Evolutionary conservation across 2,329 filamentous ascomycete genomes (phyloP).

Genomic region (Akanthomyces lecanii): DNA sequence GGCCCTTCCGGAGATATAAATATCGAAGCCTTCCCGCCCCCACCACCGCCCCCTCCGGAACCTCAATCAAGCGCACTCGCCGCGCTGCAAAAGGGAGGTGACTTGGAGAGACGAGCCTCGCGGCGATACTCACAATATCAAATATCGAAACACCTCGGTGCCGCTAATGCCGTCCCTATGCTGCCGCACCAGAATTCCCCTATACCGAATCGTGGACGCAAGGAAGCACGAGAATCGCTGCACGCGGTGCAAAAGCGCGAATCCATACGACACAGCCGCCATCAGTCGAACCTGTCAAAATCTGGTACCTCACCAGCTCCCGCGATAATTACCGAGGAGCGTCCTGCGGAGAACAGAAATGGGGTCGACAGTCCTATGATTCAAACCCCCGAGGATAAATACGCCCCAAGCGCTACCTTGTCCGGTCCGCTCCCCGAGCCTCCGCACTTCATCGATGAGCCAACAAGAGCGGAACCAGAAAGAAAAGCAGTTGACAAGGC

Average conservation of each 20-base stretch:
- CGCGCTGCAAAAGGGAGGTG: conserved; percentile 84
- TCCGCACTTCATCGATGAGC: conserved; percentile 7
- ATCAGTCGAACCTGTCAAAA: conserved; percentile 43
- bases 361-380: conserved; percentile 23
- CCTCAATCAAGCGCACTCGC: conserved; percentile 86
- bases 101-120: conserved; percentile 87
- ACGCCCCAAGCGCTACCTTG: conserved; percentile 53
- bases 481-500: background rate
- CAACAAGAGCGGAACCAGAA: conserved; percentile 15
- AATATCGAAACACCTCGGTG: conserved; percentile 87
- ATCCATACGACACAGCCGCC: conserved; percentile 46
- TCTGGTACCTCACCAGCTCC: conserved; percentile 51
- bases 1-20: conserved; percentile 42
- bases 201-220: conserved; percentile 76
- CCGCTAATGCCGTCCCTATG: conserved; percentile 78
- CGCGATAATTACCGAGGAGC: conserved; percentile 60
- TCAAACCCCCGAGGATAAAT: conserved; percentile 65
- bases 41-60: conserved; percentile 62
- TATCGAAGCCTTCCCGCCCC: conserved; percentile 65
- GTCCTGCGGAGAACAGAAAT: conserved; percentile 16
- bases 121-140: conserved; percentile 94
- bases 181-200: conserved; percentile 79
- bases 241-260: conserved; percentile 58
- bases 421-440: conserved; percentile 52
- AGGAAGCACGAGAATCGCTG: conserved; percentile 78